Conservation (phyloP, 345 rosid species). For the Clausena lansium region DNA sequence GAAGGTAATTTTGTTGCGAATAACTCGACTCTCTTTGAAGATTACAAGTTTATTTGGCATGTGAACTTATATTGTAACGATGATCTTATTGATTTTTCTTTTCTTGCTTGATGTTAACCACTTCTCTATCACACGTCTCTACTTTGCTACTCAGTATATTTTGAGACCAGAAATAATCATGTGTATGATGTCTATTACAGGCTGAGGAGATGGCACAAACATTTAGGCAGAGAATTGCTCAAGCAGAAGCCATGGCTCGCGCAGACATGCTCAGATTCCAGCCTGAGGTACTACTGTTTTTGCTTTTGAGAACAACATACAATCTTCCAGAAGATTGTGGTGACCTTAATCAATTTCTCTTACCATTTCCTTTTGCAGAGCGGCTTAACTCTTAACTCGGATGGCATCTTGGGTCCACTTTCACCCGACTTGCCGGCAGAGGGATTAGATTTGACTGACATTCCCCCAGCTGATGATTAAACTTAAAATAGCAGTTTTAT, state of each 20-base stretch:
- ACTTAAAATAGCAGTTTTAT: no score
- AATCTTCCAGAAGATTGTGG: not conserved
- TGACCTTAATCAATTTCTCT: not conserved
- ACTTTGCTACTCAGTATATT: not conserved
- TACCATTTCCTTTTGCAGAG: slow-evolving; percentile 46
- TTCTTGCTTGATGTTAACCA: not conserved
- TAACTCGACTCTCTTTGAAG: not conserved
- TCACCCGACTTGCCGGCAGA: slow-evolving; percentile 73
- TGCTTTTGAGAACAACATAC: not conserved
- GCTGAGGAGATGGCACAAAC: slow-evolving; percentile 99
- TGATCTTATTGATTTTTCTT: not conserved
- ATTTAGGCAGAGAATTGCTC: slow-evolving; percentile 96
- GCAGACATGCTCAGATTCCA: slow-evolving; percentile 98
- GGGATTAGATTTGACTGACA: slow-evolving; percentile 66
- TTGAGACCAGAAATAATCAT: not conserved
- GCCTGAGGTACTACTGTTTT: slow-evolving; percentile 72
- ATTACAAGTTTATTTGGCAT: not conserved
- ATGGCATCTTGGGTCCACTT: slow-evolving; percentile 73
- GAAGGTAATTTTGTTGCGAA: slow-evolving; percentile 52
- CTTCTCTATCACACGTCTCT: not conserved
- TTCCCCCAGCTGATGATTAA: slow-evolving; percentile 37
- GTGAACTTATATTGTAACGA: not conserved
- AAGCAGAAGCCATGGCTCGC: slow-evolving; percentile 99
- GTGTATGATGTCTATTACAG: slow-evolving; percentile 32
- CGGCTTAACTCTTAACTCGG: slow-evolving; percentile 73